Evolutionary conservation across 1,284 basidiomycete species (phyloP).

Genomic region (Somion occarium): DNA sequence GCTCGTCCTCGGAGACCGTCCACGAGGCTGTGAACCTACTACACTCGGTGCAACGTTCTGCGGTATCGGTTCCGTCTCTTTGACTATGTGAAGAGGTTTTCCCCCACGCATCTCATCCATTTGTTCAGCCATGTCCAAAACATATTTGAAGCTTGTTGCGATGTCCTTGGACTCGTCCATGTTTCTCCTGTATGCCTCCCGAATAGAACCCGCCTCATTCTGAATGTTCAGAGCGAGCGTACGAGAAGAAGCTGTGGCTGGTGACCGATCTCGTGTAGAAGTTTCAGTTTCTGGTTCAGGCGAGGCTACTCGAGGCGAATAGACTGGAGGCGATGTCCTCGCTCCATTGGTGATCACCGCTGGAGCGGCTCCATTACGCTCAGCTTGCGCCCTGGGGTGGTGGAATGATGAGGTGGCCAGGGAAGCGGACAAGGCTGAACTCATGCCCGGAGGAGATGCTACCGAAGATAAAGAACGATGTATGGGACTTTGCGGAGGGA

Average conservation of each 20-base stretch:
- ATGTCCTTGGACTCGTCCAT: constrained; percentile 59
- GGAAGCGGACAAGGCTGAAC: constrained; percentile 68
- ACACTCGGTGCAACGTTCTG: neutral
- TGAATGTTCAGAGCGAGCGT: constrained; percentile 20
- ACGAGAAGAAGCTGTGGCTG: constrained; percentile 23
- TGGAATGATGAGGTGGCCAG: constrained; percentile 58
- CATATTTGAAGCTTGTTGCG: constrained; percentile 63
- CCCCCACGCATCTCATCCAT: constrained; percentile 26
- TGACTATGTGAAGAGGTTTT: neutral
- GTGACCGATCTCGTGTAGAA: constrained; percentile 16
- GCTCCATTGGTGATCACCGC: constrained; percentile 3
- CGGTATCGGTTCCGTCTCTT: neutral
- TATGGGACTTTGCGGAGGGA: constrained; percentile 40
- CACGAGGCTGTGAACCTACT: constrained; percentile 11
- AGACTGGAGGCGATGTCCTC: constrained; percentile 9
- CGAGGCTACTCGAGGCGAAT: constrained; percentile 14
- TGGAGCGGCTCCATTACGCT: constrained; percentile 1
- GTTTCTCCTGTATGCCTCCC: constrained; percentile 49
- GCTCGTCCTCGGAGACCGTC: constrained; percentile 20
- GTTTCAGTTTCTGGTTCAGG: constrained; percentile 13
- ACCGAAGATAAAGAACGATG: constrained; percentile 28
- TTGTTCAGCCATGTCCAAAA: constrained; percentile 57
- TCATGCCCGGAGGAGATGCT: constrained; percentile 29
- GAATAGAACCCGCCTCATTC: constrained; percentile 24
- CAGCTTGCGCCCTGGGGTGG: constrained; percentile 35